These are phyloP conservation scores for Aspergillus aculeatus DNA, from an alignment of 2,329 filamentous ascomycete species.

Conservation along the genomic window DNA sequence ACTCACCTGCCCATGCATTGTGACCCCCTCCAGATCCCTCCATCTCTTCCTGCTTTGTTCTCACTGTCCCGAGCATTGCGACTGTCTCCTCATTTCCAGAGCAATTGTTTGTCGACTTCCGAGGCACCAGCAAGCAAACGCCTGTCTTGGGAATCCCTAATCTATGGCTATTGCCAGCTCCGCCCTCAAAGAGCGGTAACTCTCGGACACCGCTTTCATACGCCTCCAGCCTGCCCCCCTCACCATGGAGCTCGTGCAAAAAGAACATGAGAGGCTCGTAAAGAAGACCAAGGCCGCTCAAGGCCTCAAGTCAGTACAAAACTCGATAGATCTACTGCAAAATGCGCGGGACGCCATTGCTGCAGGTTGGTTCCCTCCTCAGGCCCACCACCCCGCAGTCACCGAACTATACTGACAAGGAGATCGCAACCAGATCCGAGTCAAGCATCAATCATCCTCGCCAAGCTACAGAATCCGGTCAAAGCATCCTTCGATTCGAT, in stretches of 20 bases:
- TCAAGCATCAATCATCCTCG: conserved; percentile 70
- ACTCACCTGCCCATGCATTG: conserved; percentile 1
- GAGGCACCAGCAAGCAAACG: background rate
- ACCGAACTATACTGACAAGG: conserved; percentile 7
- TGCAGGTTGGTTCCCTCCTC: conserved; percentile 53
- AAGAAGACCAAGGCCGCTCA: conserved; percentile 67
- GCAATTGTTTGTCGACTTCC: no score
- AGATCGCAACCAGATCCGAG: conserved; percentile 57
- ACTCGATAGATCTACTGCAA: conserved; percentile 74
- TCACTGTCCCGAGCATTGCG: background rate
- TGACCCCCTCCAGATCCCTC: background rate
- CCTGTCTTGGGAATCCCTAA: background rate
- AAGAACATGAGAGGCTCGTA: conserved; percentile 71
- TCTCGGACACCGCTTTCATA: conserved; percentile 27
- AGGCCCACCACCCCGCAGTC: background rate
- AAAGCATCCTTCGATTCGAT: conserved; percentile 78
- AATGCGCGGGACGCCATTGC: conserved; percentile 72
- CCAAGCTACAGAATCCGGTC: conserved; percentile 81
- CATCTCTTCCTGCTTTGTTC: background rate
- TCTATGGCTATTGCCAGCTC: conserved; percentile 26
- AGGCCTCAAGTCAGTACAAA: conserved; percentile 76
- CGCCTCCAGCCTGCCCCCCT: conserved; percentile 2
- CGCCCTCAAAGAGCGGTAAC: conserved; percentile 27
- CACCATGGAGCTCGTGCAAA: conserved; percentile 65
- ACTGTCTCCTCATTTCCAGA: no score